Evolutionary conservation across 129 eudicot genomes (phyloP), one percentile per base, ranked within the genome.

Genomic region (Flaveria trinervia): DNA sequence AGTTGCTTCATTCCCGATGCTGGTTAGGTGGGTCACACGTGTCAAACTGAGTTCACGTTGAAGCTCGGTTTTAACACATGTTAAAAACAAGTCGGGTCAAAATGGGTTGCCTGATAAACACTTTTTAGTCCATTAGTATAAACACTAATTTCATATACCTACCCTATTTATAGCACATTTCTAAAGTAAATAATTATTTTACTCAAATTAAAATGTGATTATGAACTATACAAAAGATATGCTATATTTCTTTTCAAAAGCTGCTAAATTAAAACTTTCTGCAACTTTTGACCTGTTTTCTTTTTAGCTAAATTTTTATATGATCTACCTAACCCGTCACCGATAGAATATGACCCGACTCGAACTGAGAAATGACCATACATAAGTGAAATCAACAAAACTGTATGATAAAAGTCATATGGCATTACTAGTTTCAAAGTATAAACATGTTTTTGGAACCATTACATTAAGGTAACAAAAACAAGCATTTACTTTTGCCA

Each of bases 401-500:
- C 9, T 30, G 16, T 43, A 80, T 65, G n/a, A 17, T 33, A 52
- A 26, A 73, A 30, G 72, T 55, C 79, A 66, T 73, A 44, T 72
- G 43, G 15, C 79, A 73, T 66, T 44, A 68, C 83, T 43, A 57
- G 44, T 15, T 65, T 55, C 66, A 7, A 54, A 73, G 70, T 66
- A 72, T 49, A 25, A 80, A 64, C 68, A 65, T 73, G 62, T 65
- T 72, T 70, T 73, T 65, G 79, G 51, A 72, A 65, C 74, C 72
- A 52, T 65, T 72, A 80, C 26, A 64, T 73, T 65, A 66, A 10
- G 81, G 81, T 77, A 54, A 57, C 70, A 50, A 57, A 69, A 68
- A 62, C 54, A 62, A 65, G 49, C 62, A 75, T 52, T 54, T 20
- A 46, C 54, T 54, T 39, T n/a, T n/a, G 67, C 54, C 46, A 52